A percentile compares a stretch with the other conserved stretches of the same genome.
Evolutionary conservation across 768 basidiomycete genomes (phyloP).

Genomic region (Trichaptum fuscoviolaceum): DNA sequence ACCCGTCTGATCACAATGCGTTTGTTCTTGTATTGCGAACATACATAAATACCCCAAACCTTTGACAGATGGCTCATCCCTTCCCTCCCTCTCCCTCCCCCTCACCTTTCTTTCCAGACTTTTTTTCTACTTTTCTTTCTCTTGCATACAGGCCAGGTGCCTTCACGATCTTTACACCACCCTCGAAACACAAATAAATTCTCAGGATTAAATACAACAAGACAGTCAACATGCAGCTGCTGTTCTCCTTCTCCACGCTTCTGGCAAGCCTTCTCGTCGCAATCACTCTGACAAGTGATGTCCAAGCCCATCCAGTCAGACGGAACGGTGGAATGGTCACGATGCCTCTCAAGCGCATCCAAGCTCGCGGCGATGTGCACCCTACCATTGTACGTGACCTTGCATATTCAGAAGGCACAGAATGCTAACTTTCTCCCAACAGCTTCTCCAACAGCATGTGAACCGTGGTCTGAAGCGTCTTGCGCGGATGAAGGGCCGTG

Average conservation of each 20-base stretch:
- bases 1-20: not conserved
- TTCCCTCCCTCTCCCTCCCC: not conserved
- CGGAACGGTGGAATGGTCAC: slow-evolving; percentile 31
- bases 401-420: not conserved
- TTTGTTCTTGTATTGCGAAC: slow-evolving; percentile 1
- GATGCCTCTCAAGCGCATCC: slow-evolving; percentile 36
- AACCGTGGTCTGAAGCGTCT: slow-evolving; percentile 61
- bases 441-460: slow-evolving; percentile 68
- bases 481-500: slow-evolving; percentile 62
- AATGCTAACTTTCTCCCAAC: not conserved
- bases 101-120: not conserved
- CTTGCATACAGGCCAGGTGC: slow-evolving; percentile 1
- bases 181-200: not conserved
- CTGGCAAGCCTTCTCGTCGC: slow-evolving; percentile 46
- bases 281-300: slow-evolving; percentile 28
- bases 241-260: slow-evolving; percentile 44
- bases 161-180: not conserved
- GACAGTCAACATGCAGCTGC: slow-evolving; percentile 40
- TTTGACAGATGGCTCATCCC: not conserved
- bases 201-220: not conserved
- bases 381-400: slow-evolving; percentile 36
- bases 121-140: not conserved
- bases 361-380: slow-evolving; percentile 29
- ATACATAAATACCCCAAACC: not conserved
- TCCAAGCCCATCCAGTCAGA: slow-evolving; percentile 38